phyloP scores from a whole-genome alignment of 176 grass and related monocot species.

The Zoysia japonica region DNA sequence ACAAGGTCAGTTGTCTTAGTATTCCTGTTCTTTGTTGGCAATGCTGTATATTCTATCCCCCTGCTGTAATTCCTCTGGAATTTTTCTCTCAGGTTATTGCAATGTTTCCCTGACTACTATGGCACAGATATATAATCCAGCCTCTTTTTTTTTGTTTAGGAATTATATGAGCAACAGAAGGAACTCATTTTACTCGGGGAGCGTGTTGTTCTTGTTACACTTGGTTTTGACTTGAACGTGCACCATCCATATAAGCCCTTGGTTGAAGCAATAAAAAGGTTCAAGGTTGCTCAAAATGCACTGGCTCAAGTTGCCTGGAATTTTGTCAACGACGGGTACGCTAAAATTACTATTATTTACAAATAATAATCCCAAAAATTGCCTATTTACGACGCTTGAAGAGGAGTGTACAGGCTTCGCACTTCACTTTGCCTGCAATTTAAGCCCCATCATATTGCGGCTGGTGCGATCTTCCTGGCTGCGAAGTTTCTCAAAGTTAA shows the following conservation, averaged over 20 bases:
- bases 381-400: slow-evolving; percentile 65
- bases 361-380: slow-evolving; percentile 47
- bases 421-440: slow-evolving; percentile 96
- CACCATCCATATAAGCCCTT: slow-evolving; percentile 88
- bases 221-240: slow-evolving; percentile 89
- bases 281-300: slow-evolving; percentile 86
- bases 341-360: slow-evolving; percentile 64
- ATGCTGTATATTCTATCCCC: neutral
- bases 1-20: slow-evolving; percentile 56
- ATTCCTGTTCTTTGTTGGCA: neutral
- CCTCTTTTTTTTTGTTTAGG: slow-evolving; percentile 53
- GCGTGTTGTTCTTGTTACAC: slow-evolving; percentile 75
- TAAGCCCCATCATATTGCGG: slow-evolving; percentile 96
- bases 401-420: slow-evolving; percentile 86
- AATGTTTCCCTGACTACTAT: slow-evolving; percentile 1
- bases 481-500: slow-evolving; percentile 97
- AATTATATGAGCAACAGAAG: slow-evolving; percentile 95
- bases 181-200: slow-evolving; percentile 92
- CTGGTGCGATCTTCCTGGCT: slow-evolving; percentile 92
- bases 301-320: slow-evolving; percentile 99
- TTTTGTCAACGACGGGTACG: slow-evolving; percentile 99
- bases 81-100: neutral
- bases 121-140: neutral
- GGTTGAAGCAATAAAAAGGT: slow-evolving; percentile 91
- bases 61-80: neutral